Base-by-base conservation (phyloP, 2,329 filamentous ascomycete species). In the Calonectria naviculata region DNA sequence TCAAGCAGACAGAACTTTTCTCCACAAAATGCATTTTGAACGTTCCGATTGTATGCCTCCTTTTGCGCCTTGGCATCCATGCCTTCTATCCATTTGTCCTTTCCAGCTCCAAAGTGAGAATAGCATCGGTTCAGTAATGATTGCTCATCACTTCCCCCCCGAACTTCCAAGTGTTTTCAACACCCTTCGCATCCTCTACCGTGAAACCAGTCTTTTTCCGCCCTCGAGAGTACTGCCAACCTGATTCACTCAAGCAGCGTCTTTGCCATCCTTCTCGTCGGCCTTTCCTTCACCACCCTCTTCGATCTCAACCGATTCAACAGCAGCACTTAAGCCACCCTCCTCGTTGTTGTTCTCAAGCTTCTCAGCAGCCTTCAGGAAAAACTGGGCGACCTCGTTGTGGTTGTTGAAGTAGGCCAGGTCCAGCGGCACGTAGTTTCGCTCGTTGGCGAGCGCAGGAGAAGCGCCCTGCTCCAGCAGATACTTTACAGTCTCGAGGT, bases 401-500 rank as follows among this genome's bases (percentile, higher is more conserved):
- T 94, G 92, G 76, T 92, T 90, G 73, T 91, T 90, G 75, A 93
- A 88, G 81, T 93, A 90, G 19, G 93, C 93, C 75, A 95, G 86
- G 77, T 95, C 94, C 2, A 95, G 86, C 3, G 93, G 91, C 76
- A 95, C 93, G 78, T 97, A 94, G 31, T 97, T 95, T 58, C 93
- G 93, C 80, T 92, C 90, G 81, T 98, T 98, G 79, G 92, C 92
- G 36, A 95, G 85, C 13, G 91, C 91, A 5, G 95, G 92, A 70
- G 95, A 93, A 1, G 95, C 95, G 3, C 95, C 95, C 3, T 91
- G 87, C 52, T 92, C 91, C 2, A 98, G 87, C 15, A 99, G 88
- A 0, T 91, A 84, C 85, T 95, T 94, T 8, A 98, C 94, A 4
- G 92, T 90, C 7, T 92, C 90, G 4, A 98, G 85, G 79, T 98